These are phyloP conservation scores for Xylariales sp. DNA, from an alignment of 2,329 filamentous ascomycete genomes.

Conservation along the genomic window DNA sequence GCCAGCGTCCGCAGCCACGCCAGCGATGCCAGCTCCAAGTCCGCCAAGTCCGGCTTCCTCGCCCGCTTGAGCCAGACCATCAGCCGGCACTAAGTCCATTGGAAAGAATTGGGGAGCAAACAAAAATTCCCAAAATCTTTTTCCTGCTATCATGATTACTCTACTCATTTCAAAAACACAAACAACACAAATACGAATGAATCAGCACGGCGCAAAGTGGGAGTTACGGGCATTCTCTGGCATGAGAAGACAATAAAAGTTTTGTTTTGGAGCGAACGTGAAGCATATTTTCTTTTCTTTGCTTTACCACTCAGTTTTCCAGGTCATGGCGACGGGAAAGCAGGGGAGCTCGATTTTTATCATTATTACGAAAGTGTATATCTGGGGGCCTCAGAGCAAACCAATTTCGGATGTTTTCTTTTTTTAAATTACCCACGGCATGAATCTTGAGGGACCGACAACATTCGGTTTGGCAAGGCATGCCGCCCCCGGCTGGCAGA, in stretches of 20 bases:
- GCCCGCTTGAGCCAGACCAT: conserved; percentile 32
- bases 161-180: conserved; percentile 2
- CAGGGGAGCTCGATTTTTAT: too few species aligned
- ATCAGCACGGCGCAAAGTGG: conserved; percentile 1
- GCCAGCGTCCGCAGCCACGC: conserved; percentile 22
- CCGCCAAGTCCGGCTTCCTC: conserved; percentile 28
- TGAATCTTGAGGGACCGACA: too few species aligned
- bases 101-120: too few species aligned
- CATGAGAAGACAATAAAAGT: conserved; percentile 5
- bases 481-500: conserved; percentile 20
- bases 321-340: too few species aligned
- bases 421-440: conserved; percentile 10
- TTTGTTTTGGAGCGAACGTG: too few species aligned
- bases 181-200: too few species aligned
- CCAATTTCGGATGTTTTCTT: too few species aligned
- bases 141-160: neutral
- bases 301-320: too few species aligned
- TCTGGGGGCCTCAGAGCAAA: conserved; percentile 29
- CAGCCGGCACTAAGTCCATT: conserved; percentile 28
- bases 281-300: too few species aligned
- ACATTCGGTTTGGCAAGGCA: too few species aligned
- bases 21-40: conserved; percentile 23
- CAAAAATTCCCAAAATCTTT: too few species aligned
- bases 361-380: too few species aligned
- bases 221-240: neutral